Base-by-base conservation (phyloP, 1,139 yeast genomes). In the Tardiomyces blankii region DNA sequence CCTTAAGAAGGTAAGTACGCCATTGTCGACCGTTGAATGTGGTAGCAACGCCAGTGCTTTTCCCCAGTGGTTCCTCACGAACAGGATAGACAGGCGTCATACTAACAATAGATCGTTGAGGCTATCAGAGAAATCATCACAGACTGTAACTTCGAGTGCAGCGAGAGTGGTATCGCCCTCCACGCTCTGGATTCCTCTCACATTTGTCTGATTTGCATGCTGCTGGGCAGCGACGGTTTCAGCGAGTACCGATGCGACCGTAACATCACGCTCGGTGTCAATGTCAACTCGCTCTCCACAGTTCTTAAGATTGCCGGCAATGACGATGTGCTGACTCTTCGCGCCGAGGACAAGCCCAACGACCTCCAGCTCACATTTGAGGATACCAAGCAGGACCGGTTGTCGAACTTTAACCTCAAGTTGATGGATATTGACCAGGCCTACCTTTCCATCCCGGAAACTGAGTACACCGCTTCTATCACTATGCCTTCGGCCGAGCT, bases 121-220 rank as follows among this genome's bases (percentile, higher is more conserved):
- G 80, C 96, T 49, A 83, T 88, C 64, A 85, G 87, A 64, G 98
- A 91, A 62, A 81, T 94, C 63, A 96, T 91, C 53, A 85, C 85
- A 62, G 75, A 88, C 59, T 91, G 96, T 72, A 91, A 91, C 75
- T 87, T 91, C 74, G 94, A 89, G 69, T 91, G 97, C 70, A 80
- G 95, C 18, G 95, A 86, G 66, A 79, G 82, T 54, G 99, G 99
- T 53, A 82, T 91, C 59, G 84, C 95, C 18, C 93, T 93, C 21
- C 97, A 91, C 70, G 97, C 98, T 19, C 94, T 91, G 58, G 99
- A 91, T 68, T 95, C 88, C 62, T 88, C 98, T 33, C 87, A 96
- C 73, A 96, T 91, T 51, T 78, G 91, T 54, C 75, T 91, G 56
- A 96, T 91, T 41, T 84, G 96, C 13, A 73, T 91, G 57, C 77